Evolutionary conservation across 1,284 basidiomycete species (phyloP).

Genomic region (Boletus sp.): DNA sequence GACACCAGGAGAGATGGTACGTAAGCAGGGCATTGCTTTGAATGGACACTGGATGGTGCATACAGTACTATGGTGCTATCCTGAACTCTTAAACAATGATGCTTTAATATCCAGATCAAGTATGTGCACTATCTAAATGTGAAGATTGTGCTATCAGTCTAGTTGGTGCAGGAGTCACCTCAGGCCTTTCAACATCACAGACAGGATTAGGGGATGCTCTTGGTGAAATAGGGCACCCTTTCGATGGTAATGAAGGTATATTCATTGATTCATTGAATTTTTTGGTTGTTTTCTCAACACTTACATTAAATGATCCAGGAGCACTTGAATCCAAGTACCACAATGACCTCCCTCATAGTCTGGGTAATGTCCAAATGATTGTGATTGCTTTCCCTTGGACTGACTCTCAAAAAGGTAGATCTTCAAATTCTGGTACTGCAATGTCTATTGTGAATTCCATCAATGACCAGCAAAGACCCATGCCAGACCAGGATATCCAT

Average conservation of each 20-base stretch:
- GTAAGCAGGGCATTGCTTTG: neutral
- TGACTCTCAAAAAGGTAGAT: neutral
- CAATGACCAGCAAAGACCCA: neutral
- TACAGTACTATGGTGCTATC: neutral
- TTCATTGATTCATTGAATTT: neutral
- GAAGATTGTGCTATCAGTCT: neutral
- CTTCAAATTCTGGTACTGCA: neutral
- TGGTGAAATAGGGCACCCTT: neutral
- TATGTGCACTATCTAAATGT: neutral
- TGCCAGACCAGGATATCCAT: neutral
- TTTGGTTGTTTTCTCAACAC: neutral
- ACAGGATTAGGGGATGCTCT: neutral
- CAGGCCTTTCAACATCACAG: neutral
- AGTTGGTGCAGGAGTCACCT: neutral
- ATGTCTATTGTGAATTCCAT: neutral
- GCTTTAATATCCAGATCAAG: neutral
- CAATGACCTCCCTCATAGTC: neutral
- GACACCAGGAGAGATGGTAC: neutral
- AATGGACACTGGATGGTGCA: neutral
- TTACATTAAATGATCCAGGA: neutral
- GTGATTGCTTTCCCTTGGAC: neutral
- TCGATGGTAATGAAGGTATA: neutral
- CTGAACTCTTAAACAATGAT: too few relatives aligned
- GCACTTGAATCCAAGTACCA: neutral
- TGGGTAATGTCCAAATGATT: neutral